phyloP scores from a whole-genome alignment of 2,329 filamentous ascomycete genomes.

The Parastagonospora avenae region DNA sequence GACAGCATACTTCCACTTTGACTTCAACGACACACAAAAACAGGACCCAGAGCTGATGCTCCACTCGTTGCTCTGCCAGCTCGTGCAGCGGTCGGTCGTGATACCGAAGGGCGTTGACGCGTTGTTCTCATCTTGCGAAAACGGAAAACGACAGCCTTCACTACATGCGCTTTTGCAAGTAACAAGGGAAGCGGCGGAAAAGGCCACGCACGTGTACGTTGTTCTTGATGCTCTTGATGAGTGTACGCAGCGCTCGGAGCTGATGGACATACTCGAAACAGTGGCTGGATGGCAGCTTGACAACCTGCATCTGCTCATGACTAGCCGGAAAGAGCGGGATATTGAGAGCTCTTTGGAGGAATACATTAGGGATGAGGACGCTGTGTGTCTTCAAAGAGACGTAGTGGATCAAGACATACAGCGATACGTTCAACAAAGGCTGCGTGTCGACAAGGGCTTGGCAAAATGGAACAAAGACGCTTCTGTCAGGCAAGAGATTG shows the following conservation, averaged over 20 bases:
- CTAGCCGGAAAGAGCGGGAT: too few species aligned
- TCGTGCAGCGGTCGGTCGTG: conserved; percentile 34
- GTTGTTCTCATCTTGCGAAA: conserved; percentile 30
- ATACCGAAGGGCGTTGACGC: conserved; percentile 26
- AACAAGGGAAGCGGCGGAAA: conserved; percentile 29
- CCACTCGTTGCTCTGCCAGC: conserved; percentile 46
- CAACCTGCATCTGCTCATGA: conserved; percentile 29
- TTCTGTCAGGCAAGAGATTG: conserved; percentile 31
- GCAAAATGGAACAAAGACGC: conserved; percentile 32
- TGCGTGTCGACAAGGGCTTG: conserved; percentile 38
- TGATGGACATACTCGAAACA: conserved; percentile 26
- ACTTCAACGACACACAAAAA: conserved; percentile 45
- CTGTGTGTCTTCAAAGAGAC: conserved; percentile 26
- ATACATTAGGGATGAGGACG: conserved; percentile 13
- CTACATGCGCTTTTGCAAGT: conserved; percentile 23
- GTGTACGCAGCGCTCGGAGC: conserved; percentile 23
- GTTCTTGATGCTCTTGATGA: conserved; percentile 40
- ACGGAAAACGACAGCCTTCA: conserved; percentile 29
- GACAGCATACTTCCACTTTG: conserved; percentile 31
- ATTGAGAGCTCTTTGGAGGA: conserved; percentile 28
- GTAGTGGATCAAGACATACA: conserved; percentile 36
- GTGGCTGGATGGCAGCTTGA: conserved; percentile 26
- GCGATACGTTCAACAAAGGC: conserved; percentile 35
- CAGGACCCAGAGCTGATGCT: conserved; percentile 43
- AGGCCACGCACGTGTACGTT: conserved; percentile 21